A percentile compares a stretch with the other conserved stretches of the same genome.
Conservation (phyloP, 306 rosid species). For the Acmispon strigosus region DNA sequence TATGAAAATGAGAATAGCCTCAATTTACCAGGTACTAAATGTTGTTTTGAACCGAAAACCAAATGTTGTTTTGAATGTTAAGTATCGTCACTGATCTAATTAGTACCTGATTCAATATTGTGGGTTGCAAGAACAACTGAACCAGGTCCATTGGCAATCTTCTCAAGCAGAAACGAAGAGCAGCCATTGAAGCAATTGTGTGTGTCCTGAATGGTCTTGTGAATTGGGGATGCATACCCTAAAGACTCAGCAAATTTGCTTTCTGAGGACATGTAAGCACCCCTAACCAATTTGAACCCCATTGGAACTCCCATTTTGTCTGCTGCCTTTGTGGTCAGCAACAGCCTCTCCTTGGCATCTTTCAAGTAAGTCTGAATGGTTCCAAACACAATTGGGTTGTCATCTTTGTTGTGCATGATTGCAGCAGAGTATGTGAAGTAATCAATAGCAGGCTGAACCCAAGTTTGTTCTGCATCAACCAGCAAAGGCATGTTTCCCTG, state of each 20-base stretch:
- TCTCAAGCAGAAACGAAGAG: slow-evolving; percentile 52
- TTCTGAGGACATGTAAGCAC: slow-evolving; percentile 88
- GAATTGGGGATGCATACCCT: slow-evolving; percentile 64
- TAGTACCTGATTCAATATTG: slow-evolving; percentile 75
- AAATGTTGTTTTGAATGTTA: too few species aligned
- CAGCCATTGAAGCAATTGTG: slow-evolving; percentile 73
- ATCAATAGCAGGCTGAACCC: slow-evolving; percentile 84
- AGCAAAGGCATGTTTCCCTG: slow-evolving; percentile 50
- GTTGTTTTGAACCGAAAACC: too few species aligned
- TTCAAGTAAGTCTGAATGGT: slow-evolving; percentile 80
- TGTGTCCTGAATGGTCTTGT: slow-evolving; percentile 56
- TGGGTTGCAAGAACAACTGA: slow-evolving; percentile 80
- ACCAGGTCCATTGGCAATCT: slow-evolving; percentile 46
- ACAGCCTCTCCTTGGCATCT: slow-evolving; percentile 69
- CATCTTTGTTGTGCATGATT: slow-evolving; percentile 41
- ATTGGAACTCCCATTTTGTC: slow-evolving; percentile 52
- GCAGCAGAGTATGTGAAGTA: slow-evolving; percentile 81
- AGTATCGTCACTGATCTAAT: neutral
- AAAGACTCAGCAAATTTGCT: slow-evolving; percentile 48
- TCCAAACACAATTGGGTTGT: slow-evolving; percentile 55
- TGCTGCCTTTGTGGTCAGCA: slow-evolving; percentile 38
- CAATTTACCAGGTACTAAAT: too few species aligned
- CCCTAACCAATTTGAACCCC: slow-evolving; percentile 85
- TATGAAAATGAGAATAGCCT: neutral
- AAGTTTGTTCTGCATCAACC: slow-evolving; percentile 80